Evolutionary conservation across 805 yeast species (phyloP).

Genomic region (Starmera amethionina): DNA sequence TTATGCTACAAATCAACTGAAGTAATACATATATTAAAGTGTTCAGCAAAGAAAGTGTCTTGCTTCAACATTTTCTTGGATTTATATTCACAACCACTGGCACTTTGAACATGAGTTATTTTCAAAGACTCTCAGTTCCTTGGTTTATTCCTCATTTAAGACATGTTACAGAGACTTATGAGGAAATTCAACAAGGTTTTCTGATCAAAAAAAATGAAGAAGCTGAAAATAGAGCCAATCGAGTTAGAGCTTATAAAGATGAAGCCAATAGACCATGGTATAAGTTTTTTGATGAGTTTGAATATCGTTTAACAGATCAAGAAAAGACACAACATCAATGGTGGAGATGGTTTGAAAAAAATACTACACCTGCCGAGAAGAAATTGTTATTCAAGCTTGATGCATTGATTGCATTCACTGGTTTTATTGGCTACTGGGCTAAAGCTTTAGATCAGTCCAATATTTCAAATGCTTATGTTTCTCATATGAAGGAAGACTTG

Average conservation of each 20-base stretch:
- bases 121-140: not conserved
- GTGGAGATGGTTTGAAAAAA: slow-evolving; percentile 2
- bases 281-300: slow-evolving; percentile 40
- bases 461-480: slow-evolving; percentile 53
- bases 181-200: not conserved
- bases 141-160: not conserved
- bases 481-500: slow-evolving; percentile 50
- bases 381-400: slow-evolving; percentile 41
- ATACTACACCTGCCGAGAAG: slow-evolving; percentile 26
- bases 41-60: too few relatives aligned
- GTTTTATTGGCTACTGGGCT: slow-evolving; percentile 57
- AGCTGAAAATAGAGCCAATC: not conserved
- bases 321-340: not conserved
- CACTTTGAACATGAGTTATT: too few relatives aligned
- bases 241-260: slow-evolving; percentile 17
- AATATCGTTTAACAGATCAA: slow-evolving; percentile 18
- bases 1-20: too few relatives aligned
- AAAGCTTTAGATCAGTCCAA: slow-evolving; percentile 54
- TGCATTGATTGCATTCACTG: slow-evolving; percentile 39
- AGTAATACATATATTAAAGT: too few relatives aligned
- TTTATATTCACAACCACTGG: too few relatives aligned
- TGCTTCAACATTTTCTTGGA: too few relatives aligned
- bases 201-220: not conserved
- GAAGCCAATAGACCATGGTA: slow-evolving; percentile 31
- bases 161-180: not conserved